phyloP scores from a whole-genome alignment of 2,329 filamentous ascomycete genomes.

The Monilinia vaccinii-corymbosi region DNA sequence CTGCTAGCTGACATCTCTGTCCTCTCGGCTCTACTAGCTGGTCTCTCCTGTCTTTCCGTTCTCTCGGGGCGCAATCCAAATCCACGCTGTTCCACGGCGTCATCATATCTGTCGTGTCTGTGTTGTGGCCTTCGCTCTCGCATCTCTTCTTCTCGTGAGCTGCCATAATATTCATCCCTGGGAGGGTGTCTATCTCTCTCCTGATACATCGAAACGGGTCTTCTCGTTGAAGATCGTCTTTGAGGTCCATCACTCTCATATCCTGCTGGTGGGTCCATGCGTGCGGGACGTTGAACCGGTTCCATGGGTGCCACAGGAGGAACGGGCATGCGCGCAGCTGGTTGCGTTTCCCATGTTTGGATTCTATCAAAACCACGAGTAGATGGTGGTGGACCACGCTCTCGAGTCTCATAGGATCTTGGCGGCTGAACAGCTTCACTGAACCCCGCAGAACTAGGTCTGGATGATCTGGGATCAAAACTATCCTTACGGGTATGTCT shows the following conservation, averaged over 20 bases:
- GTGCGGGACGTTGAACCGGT: conserved; percentile 20
- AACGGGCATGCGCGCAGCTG: conserved; percentile 35
- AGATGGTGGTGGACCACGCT: conserved; percentile 51
- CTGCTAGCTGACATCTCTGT: background rate
- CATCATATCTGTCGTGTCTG: conserved; percentile 25
- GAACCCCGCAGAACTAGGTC: conserved; percentile 22
- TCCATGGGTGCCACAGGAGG: conserved; percentile 26
- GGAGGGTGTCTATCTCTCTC: conserved; percentile 18
- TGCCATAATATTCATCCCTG: conserved; percentile 29
- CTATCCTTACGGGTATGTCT: conserved; percentile 43
- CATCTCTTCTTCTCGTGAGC: conserved; percentile 24
- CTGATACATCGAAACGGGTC: conserved; percentile 25
- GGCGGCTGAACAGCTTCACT: conserved; percentile 19
- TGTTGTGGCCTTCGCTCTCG: conserved; percentile 11
- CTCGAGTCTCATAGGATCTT: conserved; percentile 34
- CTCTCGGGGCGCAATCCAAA: conserved; percentile 19
- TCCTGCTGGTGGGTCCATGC: conserved; percentile 16
- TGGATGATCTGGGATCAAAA: conserved; percentile 34
- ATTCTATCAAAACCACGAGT: conserved; percentile 65
- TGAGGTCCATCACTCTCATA: conserved; percentile 26
- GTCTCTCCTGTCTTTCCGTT: conserved; percentile 8
- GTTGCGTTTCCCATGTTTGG: conserved; percentile 39
- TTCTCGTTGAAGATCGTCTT: conserved; percentile 26
- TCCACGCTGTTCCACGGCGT: conserved; percentile 22
- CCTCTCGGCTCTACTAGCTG: conserved; percentile 1